Evolutionary conservation across 352 stramenopile genomes (phyloP).

Genomic region (Phytophthora lateralis): DNA sequence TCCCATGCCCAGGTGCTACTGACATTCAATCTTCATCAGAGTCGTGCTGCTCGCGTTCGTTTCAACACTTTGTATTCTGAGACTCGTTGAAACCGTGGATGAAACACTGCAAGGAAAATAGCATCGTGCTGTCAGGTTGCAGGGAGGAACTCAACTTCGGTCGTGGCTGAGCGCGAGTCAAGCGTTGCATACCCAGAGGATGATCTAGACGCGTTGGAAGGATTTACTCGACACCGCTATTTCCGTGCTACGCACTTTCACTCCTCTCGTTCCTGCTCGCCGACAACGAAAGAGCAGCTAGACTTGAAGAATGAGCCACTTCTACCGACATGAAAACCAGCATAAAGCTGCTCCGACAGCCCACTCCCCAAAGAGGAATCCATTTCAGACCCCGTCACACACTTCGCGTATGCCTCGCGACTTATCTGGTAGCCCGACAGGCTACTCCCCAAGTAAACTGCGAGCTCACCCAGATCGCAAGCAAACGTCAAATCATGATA

Average conservation of each 20-base stretch:
- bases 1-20: conserved; percentile 2
- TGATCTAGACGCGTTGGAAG: conserved; percentile 15
- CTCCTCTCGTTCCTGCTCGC: conserved; percentile 3
- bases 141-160: background rate
- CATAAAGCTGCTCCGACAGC: conserved; percentile 7
- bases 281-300: background rate
- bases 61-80: conserved; percentile 9
- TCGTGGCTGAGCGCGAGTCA: background rate
- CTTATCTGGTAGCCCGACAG: conserved; percentile 25
- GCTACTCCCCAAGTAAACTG: conserved; percentile 23
- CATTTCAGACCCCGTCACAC: conserved; percentile 54
- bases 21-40: background rate
- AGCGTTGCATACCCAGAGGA: conserved; percentile 8
- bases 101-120: conserved; percentile 23
- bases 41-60: conserved; percentile 9
- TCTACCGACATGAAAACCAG: conserved; percentile 21
- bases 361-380: conserved; percentile 23
- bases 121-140: background rate
- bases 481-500: conserved; percentile 37
- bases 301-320: conserved; percentile 21
- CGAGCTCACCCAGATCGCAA: conserved; percentile 12
- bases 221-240: conserved; percentile 21
- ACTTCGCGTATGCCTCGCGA: conserved; percentile 29
- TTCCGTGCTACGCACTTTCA: conserved; percentile 18
- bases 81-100: conserved; percentile 20